Conservation (phyloP, 768 basidiomycete genomes). For the Tulasnella sp. region DNA sequence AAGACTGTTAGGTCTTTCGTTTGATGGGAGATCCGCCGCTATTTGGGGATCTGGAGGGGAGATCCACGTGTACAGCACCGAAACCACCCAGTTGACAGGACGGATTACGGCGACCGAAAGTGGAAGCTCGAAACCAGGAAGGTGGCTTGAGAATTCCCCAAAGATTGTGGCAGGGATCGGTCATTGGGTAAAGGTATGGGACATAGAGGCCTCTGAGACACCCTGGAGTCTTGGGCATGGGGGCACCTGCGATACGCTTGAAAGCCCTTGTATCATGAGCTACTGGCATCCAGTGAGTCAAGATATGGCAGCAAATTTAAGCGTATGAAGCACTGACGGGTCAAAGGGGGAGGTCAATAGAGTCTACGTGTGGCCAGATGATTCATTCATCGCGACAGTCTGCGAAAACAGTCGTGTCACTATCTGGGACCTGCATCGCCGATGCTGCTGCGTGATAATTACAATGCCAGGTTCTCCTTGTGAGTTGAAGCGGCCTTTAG, state of each 20-base stretch:
- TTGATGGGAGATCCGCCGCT: background rate
- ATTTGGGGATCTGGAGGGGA: background rate
- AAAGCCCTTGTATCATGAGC: background rate
- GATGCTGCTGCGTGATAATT: background rate
- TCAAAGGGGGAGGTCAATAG: background rate
- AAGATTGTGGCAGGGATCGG: background rate
- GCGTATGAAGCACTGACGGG: background rate
- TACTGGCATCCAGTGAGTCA: background rate
- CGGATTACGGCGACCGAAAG: background rate
- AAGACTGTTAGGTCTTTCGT: background rate
- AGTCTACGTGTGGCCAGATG: background rate
- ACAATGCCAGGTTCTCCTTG: background rate
- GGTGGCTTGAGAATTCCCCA: background rate
- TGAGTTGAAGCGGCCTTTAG: background rate
- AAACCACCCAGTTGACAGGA: background rate
- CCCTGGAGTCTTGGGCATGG: background rate
- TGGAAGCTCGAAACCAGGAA: too few species aligned
- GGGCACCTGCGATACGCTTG: too few species aligned
- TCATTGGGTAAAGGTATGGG: background rate
- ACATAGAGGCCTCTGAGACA: background rate
- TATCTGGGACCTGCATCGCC: background rate
- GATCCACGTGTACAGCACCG: background rate
- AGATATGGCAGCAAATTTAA: background rate
- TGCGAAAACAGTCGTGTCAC: background rate
- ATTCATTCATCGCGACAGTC: background rate